Conservation (phyloP, 352 stramenopile species). For the Bremia lactucae region DNA sequence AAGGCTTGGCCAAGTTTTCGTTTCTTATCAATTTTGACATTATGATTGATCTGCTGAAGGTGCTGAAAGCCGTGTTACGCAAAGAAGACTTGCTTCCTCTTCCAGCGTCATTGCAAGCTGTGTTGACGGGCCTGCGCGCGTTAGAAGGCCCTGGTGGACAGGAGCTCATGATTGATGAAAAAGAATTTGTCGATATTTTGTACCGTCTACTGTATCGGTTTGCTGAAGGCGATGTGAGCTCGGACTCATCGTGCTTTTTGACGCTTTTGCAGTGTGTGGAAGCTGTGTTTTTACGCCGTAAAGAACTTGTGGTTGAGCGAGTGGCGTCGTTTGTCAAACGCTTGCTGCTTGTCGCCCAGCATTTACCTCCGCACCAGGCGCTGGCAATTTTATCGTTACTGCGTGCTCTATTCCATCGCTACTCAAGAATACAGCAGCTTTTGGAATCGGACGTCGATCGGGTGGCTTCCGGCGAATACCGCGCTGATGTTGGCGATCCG, state of each 20-base stretch:
- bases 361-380: slow-evolving; percentile 71
- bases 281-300: slow-evolving; percentile 87
- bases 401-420: slow-evolving; percentile 84
- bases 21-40: slow-evolving; percentile 98
- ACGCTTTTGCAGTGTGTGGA: slow-evolving; percentile 86
- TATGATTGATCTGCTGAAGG: slow-evolving; percentile 92
- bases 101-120: slow-evolving; percentile 58
- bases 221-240: slow-evolving; percentile 42
- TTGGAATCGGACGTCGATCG: slow-evolving; percentile 94
- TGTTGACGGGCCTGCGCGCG: slow-evolving; percentile 89
- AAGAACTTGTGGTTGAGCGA: slow-evolving; percentile 90
- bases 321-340: slow-evolving; percentile 94
- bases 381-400: slow-evolving; percentile 84
- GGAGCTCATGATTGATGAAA: slow-evolving; percentile 94
- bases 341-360: slow-evolving; percentile 83
- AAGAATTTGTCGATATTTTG: slow-evolving; percentile 92
- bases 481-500: slow-evolving; percentile 86
- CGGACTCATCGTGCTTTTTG: slow-evolving; percentile 41
- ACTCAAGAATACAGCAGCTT: slow-evolving; percentile 89
- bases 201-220: slow-evolving; percentile 84
- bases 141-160: slow-evolving; percentile 87
- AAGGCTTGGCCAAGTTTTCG: slow-evolving; percentile 91
- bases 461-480: slow-evolving; percentile 88
- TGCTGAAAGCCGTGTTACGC: slow-evolving; percentile 89
- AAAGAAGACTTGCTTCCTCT: slow-evolving; percentile 62